Base-by-base conservation (phyloP, 2,329 filamentous ascomycete genomes). In the Trichoderma atroviride region DNA sequence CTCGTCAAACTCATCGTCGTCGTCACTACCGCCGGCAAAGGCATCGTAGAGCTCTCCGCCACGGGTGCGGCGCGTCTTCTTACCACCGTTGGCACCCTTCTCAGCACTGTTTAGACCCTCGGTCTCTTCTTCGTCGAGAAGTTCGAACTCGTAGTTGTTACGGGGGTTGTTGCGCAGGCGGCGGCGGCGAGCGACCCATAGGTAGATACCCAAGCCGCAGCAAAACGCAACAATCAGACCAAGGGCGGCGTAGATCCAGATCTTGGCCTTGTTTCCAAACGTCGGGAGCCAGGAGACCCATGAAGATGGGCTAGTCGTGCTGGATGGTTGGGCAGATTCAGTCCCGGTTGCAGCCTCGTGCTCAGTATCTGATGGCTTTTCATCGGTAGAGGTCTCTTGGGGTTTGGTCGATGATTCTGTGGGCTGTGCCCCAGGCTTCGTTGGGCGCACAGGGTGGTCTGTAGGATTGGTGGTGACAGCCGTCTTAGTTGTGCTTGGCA, bases 21-120 rank as follows among this genome's bases (percentile, higher is more conserved):
- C 95, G 29, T 87, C 86, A 71, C 87, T 89, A 64, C 94, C 95
- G 19, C 93, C 94, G 0, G 96, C 96, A 84, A 99, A 99, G 5
- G 96, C 96, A 83, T 99, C 96, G 79, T 99, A 99, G 56, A 99
- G 83, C 82, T 98, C 95, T 33, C 95, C 94, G 2, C 93, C 96
- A 24, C 93, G 80, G 63, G 86, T 84, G 73, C 87, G 84, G 69
- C 83, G 83, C 22, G 82, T 75, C 73, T 82, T 83, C 73, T 79
- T 77, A 31, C 75, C 76, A 10, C 83, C 80, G 70, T 79, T 79
- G 71, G 67, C 78, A 70, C 76, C 81, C 81, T 82, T 86, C 78
- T 83, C 83, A 62, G 78, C 81, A 70, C 80, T 77, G 65, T 82
- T 83, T 4, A 88, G 78, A 33, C 86, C 84, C 74, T 89, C 84